phyloP scores from a whole-genome alignment of 768 basidiomycete species.

The Suillus spraguei region DNA sequence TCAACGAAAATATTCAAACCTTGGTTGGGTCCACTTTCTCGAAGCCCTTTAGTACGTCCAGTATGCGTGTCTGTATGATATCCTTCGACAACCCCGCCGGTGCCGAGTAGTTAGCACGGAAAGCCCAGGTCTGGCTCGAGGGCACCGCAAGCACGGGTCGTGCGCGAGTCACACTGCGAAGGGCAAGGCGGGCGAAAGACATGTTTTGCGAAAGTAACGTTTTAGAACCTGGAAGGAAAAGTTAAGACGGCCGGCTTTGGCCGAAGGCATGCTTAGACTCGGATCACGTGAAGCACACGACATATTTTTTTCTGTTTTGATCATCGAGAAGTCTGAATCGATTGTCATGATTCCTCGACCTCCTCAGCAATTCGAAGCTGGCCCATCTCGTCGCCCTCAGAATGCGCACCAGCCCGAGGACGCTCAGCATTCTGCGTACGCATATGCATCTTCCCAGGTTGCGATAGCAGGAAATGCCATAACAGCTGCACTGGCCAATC shows the following conservation, averaged over 20 bases:
- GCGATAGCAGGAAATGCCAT: conserved; percentile 19
- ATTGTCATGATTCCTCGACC: conserved; percentile 4
- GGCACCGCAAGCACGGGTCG: conserved; percentile 32
- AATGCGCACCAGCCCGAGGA: background rate
- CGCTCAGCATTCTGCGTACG: background rate
- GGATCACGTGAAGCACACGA: background rate
- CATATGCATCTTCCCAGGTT: conserved; percentile 6
- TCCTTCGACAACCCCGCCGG: conserved; percentile 26
- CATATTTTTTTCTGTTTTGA: background rate
- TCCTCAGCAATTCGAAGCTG: background rate
- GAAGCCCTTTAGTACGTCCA: conserved; percentile 33
- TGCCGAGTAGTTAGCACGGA: conserved; percentile 34
- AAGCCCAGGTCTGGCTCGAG: conserved; percentile 26
- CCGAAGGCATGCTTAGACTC: conserved; percentile 18
- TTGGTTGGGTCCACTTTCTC: conserved; percentile 32
- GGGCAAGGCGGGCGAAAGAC: conserved; percentile 37
- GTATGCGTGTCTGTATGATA: conserved; percentile 27
- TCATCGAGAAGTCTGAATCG: background rate
- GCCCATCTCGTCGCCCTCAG: background rate
- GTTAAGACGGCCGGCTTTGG: conserved; percentile 24
- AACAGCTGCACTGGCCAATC: conserved; percentile 28
- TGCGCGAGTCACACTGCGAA: conserved; percentile 31
- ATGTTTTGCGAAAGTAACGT: conserved; percentile 21
- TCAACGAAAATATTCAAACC: conserved; percentile 18
- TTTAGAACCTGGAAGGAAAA: background rate